Evolutionary conservation across 1,139 yeast genomes (phyloP), one percentile per base, ranked within the genome.

Genomic region (Zygosaccharomyces sapae): DNA sequence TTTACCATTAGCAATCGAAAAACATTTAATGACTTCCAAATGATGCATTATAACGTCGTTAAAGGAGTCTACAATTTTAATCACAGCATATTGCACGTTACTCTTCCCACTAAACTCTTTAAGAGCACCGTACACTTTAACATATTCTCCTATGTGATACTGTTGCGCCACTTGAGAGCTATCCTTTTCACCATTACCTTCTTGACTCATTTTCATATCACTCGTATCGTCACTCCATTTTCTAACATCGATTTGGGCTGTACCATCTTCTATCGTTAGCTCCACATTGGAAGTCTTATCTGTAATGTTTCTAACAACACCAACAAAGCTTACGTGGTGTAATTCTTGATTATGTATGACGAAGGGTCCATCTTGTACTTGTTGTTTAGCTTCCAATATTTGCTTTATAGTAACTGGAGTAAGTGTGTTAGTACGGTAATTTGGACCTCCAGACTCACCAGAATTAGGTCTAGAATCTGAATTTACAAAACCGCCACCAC

Each of bases 321-420:
- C 95, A 12, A 83, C 80, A 55, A 85, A 74, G 25, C 81, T 73
- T 25, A 84, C 80, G 68, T 77, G 72, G 55, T 75, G 79, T 47
- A 83, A 70, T 43, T 78, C 81, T 43, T 77, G 79, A 44, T 82
- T 84, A 60, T 86, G 81, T 33, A 84, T 70, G 33, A 70, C 72
- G 61, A 80, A 84, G n/a, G 85, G 88, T 9, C 86, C 88, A 61
- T 87, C 96, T 38, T 86, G 85, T 7, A 78, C 76, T n/a, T 65
- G 60, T 54, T 82, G 87, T 19, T 75, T 70, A 4, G 94, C 80
- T 43, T 82, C 87, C 51, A 75, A 70, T 50, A 88, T 74, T 67
- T 86, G 95, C 61, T 85, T 85, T 59, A 89, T 81, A 1, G 96
- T 87, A 10, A 88, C 92, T 0, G 97, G 95, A 0, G 89, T 82